These are phyloP conservation scores for Phaseolus lunatus DNA, from an alignment of 306 rosid species.

Conservation along the genomic window DNA sequence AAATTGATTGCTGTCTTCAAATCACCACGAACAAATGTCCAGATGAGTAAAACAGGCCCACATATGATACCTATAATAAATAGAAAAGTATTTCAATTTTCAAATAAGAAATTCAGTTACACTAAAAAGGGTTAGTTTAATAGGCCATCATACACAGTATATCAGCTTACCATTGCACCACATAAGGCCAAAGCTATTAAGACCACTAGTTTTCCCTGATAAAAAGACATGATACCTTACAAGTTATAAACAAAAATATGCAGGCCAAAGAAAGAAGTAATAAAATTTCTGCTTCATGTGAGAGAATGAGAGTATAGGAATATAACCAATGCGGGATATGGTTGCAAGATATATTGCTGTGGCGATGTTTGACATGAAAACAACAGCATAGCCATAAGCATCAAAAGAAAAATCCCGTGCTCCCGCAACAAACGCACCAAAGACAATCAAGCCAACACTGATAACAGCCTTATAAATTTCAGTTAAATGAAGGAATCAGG, in stretches of 20 bases:
- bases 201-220: constrained; percentile 95
- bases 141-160: constrained; percentile 31
- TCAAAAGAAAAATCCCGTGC: constrained; percentile 92
- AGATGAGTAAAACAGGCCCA: constrained; percentile 75
- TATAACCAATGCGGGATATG: constrained; percentile 84
- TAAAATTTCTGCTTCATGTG: constrained; percentile 29
- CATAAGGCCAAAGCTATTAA: constrained; percentile 99
- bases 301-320: constrained; percentile 40
- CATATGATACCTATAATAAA: constrained; percentile 70
- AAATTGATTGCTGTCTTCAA: constrained; percentile 69
- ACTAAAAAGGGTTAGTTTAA: constrained; percentile 4
- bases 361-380: constrained; percentile 84
- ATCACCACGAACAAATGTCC: constrained; percentile 86
- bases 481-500: constrained; percentile 77
- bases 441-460: constrained; percentile 92
- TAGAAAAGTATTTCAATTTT: constrained; percentile 16
- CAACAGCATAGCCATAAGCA: constrained; percentile 81
- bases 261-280: constrained; percentile 24
- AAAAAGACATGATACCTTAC: constrained; percentile 38
- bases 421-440: constrained; percentile 96
- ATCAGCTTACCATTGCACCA: constrained; percentile 90
- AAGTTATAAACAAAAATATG: constrained; percentile 39
- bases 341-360: constrained; percentile 98
- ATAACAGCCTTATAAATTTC: constrained; percentile 79
- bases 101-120: constrained; percentile 20